phyloP scores from a whole-genome alignment of 208 protist species.

The Acanthamoeba polyphaga region DNA sequence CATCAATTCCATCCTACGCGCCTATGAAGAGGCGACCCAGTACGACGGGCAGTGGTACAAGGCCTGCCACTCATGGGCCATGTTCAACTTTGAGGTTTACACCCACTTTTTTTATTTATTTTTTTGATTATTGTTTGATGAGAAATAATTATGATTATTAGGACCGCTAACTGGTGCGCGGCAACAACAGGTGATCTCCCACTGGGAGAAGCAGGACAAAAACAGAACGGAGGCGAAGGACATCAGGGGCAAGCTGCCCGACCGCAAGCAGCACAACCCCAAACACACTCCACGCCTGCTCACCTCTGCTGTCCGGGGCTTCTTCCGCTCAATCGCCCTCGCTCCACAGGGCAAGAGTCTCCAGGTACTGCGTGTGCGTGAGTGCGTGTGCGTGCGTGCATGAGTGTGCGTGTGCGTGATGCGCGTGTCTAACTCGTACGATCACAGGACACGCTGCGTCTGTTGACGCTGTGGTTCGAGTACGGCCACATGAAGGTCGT shows the following conservation, averaged over 20 bases:
- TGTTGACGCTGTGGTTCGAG: slow-evolving; percentile 99
- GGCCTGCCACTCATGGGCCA: slow-evolving; percentile 70
- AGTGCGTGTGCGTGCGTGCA: background rate
- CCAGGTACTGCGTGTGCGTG: slow-evolving; percentile 2
- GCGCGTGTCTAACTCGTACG: slow-evolving; percentile 82
- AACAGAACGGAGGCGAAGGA: background rate
- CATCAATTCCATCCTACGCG: background rate
- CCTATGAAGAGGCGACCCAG: slow-evolving; percentile 65
- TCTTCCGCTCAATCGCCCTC: slow-evolving; percentile 96
- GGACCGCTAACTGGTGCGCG: background rate
- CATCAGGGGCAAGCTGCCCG: too few relatives aligned
- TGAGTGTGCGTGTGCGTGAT: background rate
- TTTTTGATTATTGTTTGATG: background rate
- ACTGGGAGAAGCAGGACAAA: slow-evolving; percentile 68
- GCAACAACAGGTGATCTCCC: slow-evolving; percentile 32
- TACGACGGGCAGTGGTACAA: slow-evolving; percentile 82
- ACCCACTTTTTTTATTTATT: background rate
- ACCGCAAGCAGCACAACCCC: background rate
- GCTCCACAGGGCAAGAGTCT: slow-evolving; percentile 79
- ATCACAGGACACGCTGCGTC: slow-evolving; percentile 98
- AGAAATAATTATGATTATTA: background rate
- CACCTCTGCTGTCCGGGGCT: slow-evolving; percentile 82
- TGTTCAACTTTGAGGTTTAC: slow-evolving; percentile 70
- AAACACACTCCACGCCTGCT: slow-evolving; percentile 11
- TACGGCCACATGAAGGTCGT: slow-evolving; percentile 91